phyloP scores from a whole-genome alignment of 768 basidiomycete genomes.

The Mycena galopus region DNA sequence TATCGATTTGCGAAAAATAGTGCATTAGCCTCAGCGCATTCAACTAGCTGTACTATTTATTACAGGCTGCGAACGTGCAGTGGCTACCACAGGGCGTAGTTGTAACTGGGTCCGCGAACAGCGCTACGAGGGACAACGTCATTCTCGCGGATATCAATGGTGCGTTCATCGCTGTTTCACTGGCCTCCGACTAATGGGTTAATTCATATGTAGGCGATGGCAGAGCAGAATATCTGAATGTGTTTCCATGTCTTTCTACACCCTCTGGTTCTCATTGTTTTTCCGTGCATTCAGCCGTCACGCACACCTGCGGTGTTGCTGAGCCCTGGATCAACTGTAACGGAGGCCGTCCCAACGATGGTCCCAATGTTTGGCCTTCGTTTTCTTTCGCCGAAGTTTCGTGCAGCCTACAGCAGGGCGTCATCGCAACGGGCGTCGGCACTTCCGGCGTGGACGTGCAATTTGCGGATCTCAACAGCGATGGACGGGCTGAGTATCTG shows the following conservation, averaged over 20 bases:
- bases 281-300: background rate
- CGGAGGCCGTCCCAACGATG: constrained; percentile 12
- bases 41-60: no score
- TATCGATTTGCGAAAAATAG: background rate
- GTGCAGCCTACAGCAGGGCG: constrained; percentile 5
- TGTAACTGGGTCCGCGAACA: background rate
- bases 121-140: background rate
- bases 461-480: constrained; percentile 23
- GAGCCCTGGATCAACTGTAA: constrained; percentile 16
- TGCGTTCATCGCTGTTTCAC: background rate
- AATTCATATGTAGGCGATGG: constrained; percentile 1
- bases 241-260: background rate
- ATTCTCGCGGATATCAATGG: constrained; percentile 15
- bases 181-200: background rate
- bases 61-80: constrained; percentile 1
- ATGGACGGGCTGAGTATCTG: constrained; percentile 3
- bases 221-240: constrained; percentile 9
- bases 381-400: constrained; percentile 1
- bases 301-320: constrained; percentile 5
- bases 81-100: constrained; percentile 16
- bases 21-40: no score
- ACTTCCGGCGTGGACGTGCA: constrained; percentile 5
- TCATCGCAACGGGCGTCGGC: constrained; percentile 18
- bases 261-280: background rate
- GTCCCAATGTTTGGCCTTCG: background rate